Percentiles rank a stretch among this genome's conserved stretches.
Conservation (phyloP, 768 basidiomycete species). For the Russula virescens region DNA sequence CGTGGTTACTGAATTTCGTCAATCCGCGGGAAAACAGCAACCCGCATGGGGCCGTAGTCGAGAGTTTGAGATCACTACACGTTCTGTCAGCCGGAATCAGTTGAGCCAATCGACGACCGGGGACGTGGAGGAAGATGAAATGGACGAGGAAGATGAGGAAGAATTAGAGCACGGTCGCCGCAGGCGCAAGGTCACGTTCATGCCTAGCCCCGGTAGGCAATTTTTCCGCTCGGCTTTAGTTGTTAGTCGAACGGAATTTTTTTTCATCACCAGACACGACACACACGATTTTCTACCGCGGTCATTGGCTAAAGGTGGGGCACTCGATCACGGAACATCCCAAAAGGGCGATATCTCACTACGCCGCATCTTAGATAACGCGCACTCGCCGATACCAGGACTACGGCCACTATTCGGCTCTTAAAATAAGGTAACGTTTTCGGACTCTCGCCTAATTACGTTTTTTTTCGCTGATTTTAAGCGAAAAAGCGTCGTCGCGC, state of each 20-base stretch:
- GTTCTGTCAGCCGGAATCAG: conserved; percentile 57
- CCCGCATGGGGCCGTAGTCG: conserved; percentile 85
- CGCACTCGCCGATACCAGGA: conserved; percentile 72
- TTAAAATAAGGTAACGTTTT: conserved; percentile 67
- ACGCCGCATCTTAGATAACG: conserved; percentile 51
- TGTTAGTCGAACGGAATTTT: conserved; percentile 10
- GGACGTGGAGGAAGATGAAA: conserved; percentile 65
- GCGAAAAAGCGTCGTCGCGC: conserved; percentile 65
- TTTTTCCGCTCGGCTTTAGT: conserved; percentile 12
- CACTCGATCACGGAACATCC: conserved; percentile 10
- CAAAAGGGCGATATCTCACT: conserved; percentile 17
- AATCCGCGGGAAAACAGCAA: conserved; percentile 48
- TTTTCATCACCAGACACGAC: conserved; percentile 54
- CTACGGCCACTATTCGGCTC: conserved; percentile 63
- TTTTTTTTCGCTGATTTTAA: background rate
- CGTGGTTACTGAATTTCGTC: background rate
- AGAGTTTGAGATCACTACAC: conserved; percentile 87
- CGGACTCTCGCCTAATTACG: conserved; percentile 23
- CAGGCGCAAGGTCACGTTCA: conserved; percentile 77
- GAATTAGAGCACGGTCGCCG: conserved; percentile 62
- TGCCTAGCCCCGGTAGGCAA: conserved; percentile 72
- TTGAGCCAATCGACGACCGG: conserved; percentile 65
- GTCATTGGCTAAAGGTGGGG: conserved; percentile 78
- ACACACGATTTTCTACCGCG: conserved; percentile 85
- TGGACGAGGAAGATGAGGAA: conserved; percentile 55